These are phyloP conservation scores for Daedalea quercina DNA, from an alignment of 768 basidiomycete species.

Conservation along the genomic window DNA sequence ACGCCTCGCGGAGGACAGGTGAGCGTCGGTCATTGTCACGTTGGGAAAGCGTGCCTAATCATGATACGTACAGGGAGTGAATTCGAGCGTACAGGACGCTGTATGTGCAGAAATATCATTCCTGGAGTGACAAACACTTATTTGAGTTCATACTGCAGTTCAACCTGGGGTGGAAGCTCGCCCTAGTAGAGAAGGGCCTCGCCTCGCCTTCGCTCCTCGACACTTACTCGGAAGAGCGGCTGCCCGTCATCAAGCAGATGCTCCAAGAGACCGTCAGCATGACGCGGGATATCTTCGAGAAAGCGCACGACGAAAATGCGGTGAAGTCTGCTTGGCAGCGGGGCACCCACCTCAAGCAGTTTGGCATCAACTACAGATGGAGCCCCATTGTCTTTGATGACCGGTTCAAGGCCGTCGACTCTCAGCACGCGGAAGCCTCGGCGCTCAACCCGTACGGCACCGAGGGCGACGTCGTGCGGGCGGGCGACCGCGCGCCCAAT, in stretches of 20 bases:
- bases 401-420: neutral
- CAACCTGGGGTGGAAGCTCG: conserved; percentile 1
- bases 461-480: conserved; percentile 16
- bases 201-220: conserved; percentile 19
- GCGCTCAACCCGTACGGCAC: conserved; percentile 5
- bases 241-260: conserved; percentile 23
- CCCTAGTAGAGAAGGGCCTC: conserved; percentile 21
- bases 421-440: conserved; percentile 6
- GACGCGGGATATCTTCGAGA: neutral
- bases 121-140: neutral
- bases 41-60: neutral
- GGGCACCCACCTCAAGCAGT: conserved; percentile 25
- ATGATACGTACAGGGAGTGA: neutral
- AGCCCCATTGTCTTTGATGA: conserved; percentile 40
- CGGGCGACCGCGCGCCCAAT: conserved; percentile 39
- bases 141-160: neutral
- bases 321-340: neutral
- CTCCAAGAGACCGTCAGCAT: conserved; percentile 17
- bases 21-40: neutral
- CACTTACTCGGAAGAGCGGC: conserved; percentile 19
- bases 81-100: neutral
- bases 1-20: conserved; percentile 30
- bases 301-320: neutral
- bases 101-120: neutral
- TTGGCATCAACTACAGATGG: conserved; percentile 48